Base-by-base conservation (phyloP, 208 protist genomes). In the Trypanosoma platydactyli region DNA sequence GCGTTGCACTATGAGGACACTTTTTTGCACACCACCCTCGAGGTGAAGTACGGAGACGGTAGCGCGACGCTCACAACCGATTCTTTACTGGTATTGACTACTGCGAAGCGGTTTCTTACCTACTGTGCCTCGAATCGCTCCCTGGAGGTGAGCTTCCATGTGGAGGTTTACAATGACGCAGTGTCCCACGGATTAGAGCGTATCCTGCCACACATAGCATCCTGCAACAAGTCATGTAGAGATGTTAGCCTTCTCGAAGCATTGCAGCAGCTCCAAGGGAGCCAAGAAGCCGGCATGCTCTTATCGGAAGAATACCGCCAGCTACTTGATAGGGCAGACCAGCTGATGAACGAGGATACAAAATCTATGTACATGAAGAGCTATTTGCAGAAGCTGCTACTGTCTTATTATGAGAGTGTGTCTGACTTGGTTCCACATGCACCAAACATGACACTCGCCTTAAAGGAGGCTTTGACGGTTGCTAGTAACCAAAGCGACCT, bases 181-280 rank as follows among this genome's bases (percentile, higher is more conserved):
- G 30, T 73, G 29, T 40, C 29, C 20, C 49, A 3, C 22, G 53
- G 62, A 18, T 71, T 94, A 13, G 59, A 66, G 35, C 71, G 62
- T 56, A 70, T 94, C 22, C 66, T 80, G 57, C 79, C 83, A 27
- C 51, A 68, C 13, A 82, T 94, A 56, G 56, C 54, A 35, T 53
- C 64, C 5, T 76, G 75, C 50, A 73, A 82, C 18, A 79, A 61
- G 54, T 73, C 62, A 25, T 55, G 55, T 30, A 67, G 60, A 24
- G 66, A 75, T 9, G 56, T 65, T 29, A 59, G 70, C 58, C 73
- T 92, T 18, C 71, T 94, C 24, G 75, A 85, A 18, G 89, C 81
- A 2, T 71, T 94, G 35, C 81, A 73, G 13, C 84, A 91, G 68
- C 59, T 94, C 54, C 84, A 91, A 53, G 71, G 72, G 22, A 64